Conservation (phyloP, 139 green algal species). For the Haematococcus lacustris region DNA sequence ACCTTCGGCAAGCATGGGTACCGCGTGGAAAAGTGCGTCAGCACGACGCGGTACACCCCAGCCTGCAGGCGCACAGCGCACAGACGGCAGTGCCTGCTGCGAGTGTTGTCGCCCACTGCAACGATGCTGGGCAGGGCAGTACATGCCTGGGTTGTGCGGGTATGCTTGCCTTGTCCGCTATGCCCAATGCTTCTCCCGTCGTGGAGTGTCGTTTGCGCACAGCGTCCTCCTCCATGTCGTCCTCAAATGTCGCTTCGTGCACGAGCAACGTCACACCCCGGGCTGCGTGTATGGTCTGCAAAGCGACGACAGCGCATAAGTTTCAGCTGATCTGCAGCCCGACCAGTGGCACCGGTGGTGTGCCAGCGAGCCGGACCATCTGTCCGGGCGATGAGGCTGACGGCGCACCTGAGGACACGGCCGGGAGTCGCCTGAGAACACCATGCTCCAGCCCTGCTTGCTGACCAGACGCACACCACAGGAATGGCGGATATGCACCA, state of each 20-base stretch:
- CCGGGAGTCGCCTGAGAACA: slow-evolving; percentile 88
- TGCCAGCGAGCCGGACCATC: no score
- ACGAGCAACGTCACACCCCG: slow-evolving; percentile 78
- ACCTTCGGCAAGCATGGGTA: slow-evolving; percentile 84
- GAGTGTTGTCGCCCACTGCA: no score
- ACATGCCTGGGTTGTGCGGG: no score
- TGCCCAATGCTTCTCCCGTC: slow-evolving; percentile 73
- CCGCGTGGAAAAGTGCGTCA: slow-evolving; percentile 96
- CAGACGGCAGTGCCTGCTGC: no score
- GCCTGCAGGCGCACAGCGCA: slow-evolving; percentile 36
- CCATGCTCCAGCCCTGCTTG: slow-evolving; percentile 60
- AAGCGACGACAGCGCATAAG: no score
- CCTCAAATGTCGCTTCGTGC: slow-evolving; percentile 97
- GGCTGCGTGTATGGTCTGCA: slow-evolving; percentile 41
- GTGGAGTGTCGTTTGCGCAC: slow-evolving; percentile 84
- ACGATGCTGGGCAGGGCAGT: no score
- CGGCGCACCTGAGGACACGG: slow-evolving; percentile 48
- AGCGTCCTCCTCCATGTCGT: slow-evolving; percentile 80
- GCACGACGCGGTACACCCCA: slow-evolving; percentile 77
- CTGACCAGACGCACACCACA: slow-evolving; percentile 71
- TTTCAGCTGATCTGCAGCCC: no score
- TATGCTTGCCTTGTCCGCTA: slow-evolving; percentile 24
- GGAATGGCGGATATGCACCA: slow-evolving; percentile 39
- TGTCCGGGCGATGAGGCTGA: no score
- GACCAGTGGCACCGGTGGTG: no score